phyloP scores from a whole-genome alignment of 441 rosid species.

The Erodium moschatum region DNA sequence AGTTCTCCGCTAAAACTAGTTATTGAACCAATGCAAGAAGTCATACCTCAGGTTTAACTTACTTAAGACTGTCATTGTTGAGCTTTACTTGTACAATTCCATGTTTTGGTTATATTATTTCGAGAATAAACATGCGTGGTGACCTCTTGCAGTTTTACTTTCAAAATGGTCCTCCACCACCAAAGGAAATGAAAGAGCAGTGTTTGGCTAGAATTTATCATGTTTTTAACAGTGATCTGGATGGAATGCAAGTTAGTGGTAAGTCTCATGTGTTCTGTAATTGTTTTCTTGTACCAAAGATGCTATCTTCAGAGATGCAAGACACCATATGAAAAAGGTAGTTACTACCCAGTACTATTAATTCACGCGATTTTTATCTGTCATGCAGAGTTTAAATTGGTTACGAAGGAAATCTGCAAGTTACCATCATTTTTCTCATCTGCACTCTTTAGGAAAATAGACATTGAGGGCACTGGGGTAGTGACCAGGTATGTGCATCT shows the following conservation, averaged over 20 bases:
- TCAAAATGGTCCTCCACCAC: conserved; percentile 76
- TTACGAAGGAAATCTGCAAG: conserved; percentile 90
- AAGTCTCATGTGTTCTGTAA: conserved; percentile 12
- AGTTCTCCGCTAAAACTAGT: conserved; percentile 73
- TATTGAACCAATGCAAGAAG: conserved; percentile 69
- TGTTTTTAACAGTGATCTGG: conserved; percentile 54
- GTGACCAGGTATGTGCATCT: conserved; percentile 55
- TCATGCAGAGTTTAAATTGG: conserved; percentile 62
- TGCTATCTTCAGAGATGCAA: conserved; percentile 17
- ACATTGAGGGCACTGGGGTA: conserved; percentile 48
- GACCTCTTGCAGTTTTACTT: conserved; percentile 67
- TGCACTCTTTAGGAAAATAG: conserved; percentile 68
- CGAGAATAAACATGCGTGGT: conserved; percentile 18
- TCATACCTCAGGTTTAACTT: conserved; percentile 72
- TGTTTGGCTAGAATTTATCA: conserved; percentile 57
- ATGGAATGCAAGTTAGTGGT: conserved; percentile 84
- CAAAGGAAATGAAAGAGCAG: conserved; percentile 76
- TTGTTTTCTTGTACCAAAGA: conserved; percentile 6
- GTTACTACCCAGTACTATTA: not conserved
- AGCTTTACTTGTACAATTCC: not conserved
- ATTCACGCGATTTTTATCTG: not conserved
- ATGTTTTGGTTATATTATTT: conserved; percentile 12
- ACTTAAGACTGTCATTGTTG: conserved; percentile 9
- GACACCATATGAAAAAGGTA: not conserved
- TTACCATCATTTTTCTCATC: conserved; percentile 87